Evolutionary conservation across 2,329 filamentous ascomycete species (phyloP).

Genomic region (Ambrosiella beaveri): DNA sequence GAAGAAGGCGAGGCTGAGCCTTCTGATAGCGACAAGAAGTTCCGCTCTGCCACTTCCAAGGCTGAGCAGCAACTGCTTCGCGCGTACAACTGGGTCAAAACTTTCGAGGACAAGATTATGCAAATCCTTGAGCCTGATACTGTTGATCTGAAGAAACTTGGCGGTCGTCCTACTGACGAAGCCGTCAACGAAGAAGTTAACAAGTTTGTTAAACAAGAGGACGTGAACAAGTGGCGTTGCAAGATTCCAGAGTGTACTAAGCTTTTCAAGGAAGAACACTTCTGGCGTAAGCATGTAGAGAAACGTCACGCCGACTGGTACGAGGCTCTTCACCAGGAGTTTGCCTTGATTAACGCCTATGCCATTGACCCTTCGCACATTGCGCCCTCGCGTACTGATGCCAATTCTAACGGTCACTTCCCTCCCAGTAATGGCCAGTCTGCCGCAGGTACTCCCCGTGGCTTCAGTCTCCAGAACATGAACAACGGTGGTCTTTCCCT

Average conservation of each 20-base stretch:
- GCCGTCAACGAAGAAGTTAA: slow-evolving; percentile 69
- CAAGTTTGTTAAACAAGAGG: slow-evolving; percentile 91
- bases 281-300: slow-evolving; percentile 96
- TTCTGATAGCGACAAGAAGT: slow-evolving; percentile 49
- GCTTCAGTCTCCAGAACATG: slow-evolving; percentile 72
- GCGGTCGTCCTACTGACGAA: slow-evolving; percentile 73
- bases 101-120: slow-evolving; percentile 89
- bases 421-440: slow-evolving; percentile 61
- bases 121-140: slow-evolving; percentile 83
- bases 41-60: slow-evolving; percentile 52
- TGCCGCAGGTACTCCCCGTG: slow-evolving; percentile 69
- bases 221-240: slow-evolving; percentile 92
- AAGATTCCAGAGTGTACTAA: slow-evolving; percentile 93
- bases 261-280: slow-evolving; percentile 90
- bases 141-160: slow-evolving; percentile 75
- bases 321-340: slow-evolving; percentile 64
- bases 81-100: slow-evolving; percentile 97
- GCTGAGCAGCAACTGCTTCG: slow-evolving; percentile 81
- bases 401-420: slow-evolving; percentile 92
- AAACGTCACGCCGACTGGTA: slow-evolving; percentile 88
- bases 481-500: slow-evolving; percentile 26
- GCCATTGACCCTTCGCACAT: slow-evolving; percentile 90
- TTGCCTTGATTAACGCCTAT: slow-evolving; percentile 82
- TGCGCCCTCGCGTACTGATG: slow-evolving; percentile 78
- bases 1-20: slow-evolving; percentile 39